Percentiles rank a stretch among this genome's conserved stretches.
Evolutionary conservation across 176 grass and related monocot species (phyloP).

Genomic region (Carex pumila): DNA sequence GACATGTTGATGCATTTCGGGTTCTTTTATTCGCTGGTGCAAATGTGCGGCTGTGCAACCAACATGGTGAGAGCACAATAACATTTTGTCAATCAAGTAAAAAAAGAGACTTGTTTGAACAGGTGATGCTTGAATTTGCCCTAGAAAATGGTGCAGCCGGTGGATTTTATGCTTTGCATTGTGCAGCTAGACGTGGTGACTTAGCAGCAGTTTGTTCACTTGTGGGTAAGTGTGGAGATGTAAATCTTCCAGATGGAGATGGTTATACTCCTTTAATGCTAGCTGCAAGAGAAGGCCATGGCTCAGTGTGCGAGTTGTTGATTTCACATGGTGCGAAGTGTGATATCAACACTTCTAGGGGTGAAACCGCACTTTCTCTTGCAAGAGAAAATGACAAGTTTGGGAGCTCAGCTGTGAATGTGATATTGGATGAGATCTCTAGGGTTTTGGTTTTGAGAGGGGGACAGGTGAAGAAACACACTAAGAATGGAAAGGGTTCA

Average conservation of each 20-base stretch:
- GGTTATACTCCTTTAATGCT: slow-evolving; percentile 89
- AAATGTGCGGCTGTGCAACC: slow-evolving; percentile 52
- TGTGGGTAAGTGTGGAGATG: slow-evolving; percentile 49
- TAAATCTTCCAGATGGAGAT: slow-evolving; percentile 59
- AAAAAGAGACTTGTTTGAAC: slow-evolving; percentile 84
- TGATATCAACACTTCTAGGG: slow-evolving; percentile 29
- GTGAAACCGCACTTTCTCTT: slow-evolving; percentile 84
- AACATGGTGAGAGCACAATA: slow-evolving; percentile 45
- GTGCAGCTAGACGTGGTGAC: slow-evolving; percentile 62
- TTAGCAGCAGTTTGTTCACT: slow-evolving; percentile 42
- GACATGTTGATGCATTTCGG: slow-evolving; percentile 64
- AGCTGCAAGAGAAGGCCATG: slow-evolving; percentile 72
- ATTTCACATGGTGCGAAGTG: slow-evolving; percentile 62
- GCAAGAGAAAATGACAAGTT: slow-evolving; percentile 32
- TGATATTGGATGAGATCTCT: slow-evolving; percentile 76
- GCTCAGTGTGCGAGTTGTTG: slow-evolving; percentile 48
- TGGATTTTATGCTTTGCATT: slow-evolving; percentile 76
- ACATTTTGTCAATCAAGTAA: slow-evolving; percentile 60
- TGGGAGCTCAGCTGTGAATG: slow-evolving; percentile 52
- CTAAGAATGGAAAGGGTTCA: slow-evolving; percentile 58
- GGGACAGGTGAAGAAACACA: slow-evolving; percentile 66
- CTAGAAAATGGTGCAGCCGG: slow-evolving; percentile 80
- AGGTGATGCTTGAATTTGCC: slow-evolving; percentile 82
- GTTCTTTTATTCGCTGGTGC: slow-evolving; percentile 65
- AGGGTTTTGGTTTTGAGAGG: slow-evolving; percentile 48